These are phyloP conservation scores for Tulasnella sp. DNA, from an alignment of 768 basidiomycete species.

Conservation along the genomic window DNA sequence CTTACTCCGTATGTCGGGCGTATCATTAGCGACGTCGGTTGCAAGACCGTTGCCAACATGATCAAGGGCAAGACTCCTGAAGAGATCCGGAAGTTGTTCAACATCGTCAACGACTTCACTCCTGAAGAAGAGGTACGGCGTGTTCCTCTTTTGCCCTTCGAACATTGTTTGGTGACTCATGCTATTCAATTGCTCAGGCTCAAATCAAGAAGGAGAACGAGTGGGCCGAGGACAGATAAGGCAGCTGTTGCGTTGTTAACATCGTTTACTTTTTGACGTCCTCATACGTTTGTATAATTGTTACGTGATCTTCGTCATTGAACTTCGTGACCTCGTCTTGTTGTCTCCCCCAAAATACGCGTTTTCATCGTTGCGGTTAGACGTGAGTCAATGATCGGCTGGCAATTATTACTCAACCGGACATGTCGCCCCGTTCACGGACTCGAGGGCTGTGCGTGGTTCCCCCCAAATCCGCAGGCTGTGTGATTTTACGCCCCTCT, in stretches of 20 bases:
- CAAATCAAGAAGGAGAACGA: slow-evolving; percentile 99
- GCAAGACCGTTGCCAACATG: slow-evolving; percentile 99
- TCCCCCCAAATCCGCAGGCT: not conserved
- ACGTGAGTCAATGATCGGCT: not conserved
- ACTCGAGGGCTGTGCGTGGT: not conserved
- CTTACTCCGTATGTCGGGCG: not conserved
- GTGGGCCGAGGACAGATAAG: slow-evolving; percentile 35
- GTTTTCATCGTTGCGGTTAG: not conserved
- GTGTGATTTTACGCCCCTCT: not conserved
- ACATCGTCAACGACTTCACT: slow-evolving; percentile 97
- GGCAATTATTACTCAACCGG: not conserved
- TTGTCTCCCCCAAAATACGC: not conserved
- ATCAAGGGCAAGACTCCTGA: slow-evolving; percentile 99
- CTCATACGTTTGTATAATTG: not conserved
- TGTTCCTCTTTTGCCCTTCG: slow-evolving; percentile 8
- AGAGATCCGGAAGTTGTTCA: slow-evolving; percentile 97
- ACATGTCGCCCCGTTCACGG: not conserved
- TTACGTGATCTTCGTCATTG: not conserved
- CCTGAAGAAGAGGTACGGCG: slow-evolving; percentile 89
- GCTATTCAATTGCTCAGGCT: slow-evolving; percentile 47
- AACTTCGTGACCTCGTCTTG: not conserved
- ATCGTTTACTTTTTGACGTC: slow-evolving; percentile 17
- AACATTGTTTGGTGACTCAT: slow-evolving; percentile 25
- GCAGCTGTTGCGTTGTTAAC: not conserved
- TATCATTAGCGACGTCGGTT: slow-evolving; percentile 76